These are phyloP conservation scores for Populus ilicifolia DNA, from an alignment of 345 rosid species.

Conservation along the genomic window DNA sequence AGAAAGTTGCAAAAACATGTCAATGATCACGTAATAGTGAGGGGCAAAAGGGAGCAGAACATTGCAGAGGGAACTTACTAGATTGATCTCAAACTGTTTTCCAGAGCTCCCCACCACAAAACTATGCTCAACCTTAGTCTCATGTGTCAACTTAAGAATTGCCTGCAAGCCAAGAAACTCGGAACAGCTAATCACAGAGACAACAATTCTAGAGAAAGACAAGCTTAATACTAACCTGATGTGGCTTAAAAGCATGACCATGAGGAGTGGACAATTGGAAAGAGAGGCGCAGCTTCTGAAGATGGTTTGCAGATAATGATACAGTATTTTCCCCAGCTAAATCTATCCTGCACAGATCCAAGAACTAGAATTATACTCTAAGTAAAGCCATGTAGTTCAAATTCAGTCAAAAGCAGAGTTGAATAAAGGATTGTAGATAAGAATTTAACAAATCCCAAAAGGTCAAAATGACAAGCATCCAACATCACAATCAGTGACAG, in stretches of 20 bases:
- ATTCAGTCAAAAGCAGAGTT: background rate
- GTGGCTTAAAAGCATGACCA: slow-evolving; percentile 75
- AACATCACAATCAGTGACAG: background rate
- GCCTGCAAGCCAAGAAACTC: slow-evolving; percentile 57
- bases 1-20: background rate
- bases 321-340: slow-evolving; percentile 52
- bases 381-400: background rate
- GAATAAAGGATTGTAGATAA: background rate
- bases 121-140: slow-evolving; percentile 73
- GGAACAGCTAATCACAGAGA: slow-evolving; percentile 15
- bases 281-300: slow-evolving; percentile 81
- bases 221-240: slow-evolving; percentile 58
- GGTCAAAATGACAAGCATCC: background rate
- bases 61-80: slow-evolving; percentile 51
- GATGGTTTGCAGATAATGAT: slow-evolving; percentile 88
- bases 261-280: slow-evolving; percentile 65
- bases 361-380: background rate
- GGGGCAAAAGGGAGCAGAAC: background rate
- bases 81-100: slow-evolving; percentile 67
- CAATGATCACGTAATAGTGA: background rate
- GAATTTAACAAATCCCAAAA: background rate
- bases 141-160: slow-evolving; percentile 84
- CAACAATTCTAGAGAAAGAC: slow-evolving; percentile 1
- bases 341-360: slow-evolving; percentile 52
- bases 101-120: slow-evolving; percentile 73